Conservation (phyloP, 106 monocot genomes). For the Triglochin maritima region DNA sequence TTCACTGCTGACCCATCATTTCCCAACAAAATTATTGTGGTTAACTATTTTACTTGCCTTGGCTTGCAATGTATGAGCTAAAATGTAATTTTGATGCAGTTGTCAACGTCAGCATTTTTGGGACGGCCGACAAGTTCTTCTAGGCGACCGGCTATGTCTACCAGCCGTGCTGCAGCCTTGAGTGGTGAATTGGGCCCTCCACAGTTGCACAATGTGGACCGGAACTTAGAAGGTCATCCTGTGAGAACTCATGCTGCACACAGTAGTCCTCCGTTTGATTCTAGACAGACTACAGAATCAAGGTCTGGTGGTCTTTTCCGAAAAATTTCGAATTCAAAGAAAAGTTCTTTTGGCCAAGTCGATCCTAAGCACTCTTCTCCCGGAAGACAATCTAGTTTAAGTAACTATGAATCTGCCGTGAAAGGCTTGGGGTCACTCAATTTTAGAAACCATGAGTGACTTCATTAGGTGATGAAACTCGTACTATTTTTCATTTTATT, state of each 20-base stretch:
- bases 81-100: slow-evolving; percentile 14
- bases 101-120: slow-evolving; percentile 39
- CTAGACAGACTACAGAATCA: no score
- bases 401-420: slow-evolving; percentile 41
- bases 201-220: slow-evolving; percentile 25
- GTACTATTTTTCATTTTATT: no score
- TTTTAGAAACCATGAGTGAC: slow-evolving; percentile 23
- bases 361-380: slow-evolving; percentile 32
- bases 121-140: slow-evolving; percentile 37
- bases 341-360: slow-evolving; percentile 20
- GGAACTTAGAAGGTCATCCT: not conserved
- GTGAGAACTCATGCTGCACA: no score
- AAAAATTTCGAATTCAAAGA: slow-evolving; percentile 22
- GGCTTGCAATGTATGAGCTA: not conserved
- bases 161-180: slow-evolving; percentile 30
- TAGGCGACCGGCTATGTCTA: slow-evolving; percentile 48
- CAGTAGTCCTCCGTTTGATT: no score
- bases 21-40: not conserved
- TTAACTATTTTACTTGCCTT: not conserved
- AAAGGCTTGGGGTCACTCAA: slow-evolving; percentile 45
- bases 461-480: not conserved
- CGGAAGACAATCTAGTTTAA: slow-evolving; percentile 16
- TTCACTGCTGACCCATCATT: not conserved
- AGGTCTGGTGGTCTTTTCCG: slow-evolving; percentile 12
- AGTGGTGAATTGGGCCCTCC: slow-evolving; percentile 25